Evolutionary conservation across 805 yeast species (phyloP).

Genomic region (Ogataea zsoltii): DNA sequence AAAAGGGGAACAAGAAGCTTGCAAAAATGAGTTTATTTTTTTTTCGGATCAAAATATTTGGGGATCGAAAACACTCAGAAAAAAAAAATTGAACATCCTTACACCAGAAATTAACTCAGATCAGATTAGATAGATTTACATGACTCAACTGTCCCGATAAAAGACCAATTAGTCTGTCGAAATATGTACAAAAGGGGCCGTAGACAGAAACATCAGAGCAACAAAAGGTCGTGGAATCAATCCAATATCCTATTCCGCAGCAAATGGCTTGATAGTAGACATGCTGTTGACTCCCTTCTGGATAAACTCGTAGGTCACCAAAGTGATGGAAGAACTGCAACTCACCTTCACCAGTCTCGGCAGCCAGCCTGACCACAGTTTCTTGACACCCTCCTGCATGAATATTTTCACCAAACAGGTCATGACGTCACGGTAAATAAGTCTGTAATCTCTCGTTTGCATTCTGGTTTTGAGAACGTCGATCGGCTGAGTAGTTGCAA

Average conservation of each 20-base stretch:
- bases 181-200: too few relatives aligned
- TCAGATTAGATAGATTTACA: background rate
- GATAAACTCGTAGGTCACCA: conserved; percentile 60
- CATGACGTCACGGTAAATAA: conserved; percentile 59
- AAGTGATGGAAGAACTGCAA: conserved; percentile 68
- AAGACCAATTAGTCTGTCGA: too few relatives aligned
- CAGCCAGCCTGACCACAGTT: conserved; percentile 58
- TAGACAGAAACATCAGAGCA: too few relatives aligned
- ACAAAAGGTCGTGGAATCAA: too few relatives aligned
- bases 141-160: too few relatives aligned
- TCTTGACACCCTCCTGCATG: conserved; percentile 45
- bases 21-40: too few relatives aligned
- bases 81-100: conserved; percentile 3
- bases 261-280: conserved; percentile 32
- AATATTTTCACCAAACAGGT: conserved; percentile 52
- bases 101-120: background rate
- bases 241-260: conserved; percentile 27
- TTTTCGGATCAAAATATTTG: too few relatives aligned
- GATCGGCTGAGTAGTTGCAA: conserved; percentile 80
- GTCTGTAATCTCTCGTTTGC: conserved; percentile 72
- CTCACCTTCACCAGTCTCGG: conserved; percentile 74
- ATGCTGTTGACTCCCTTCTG: conserved; percentile 43
- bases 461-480: conserved; percentile 86
- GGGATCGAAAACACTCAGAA: conserved; percentile 1
- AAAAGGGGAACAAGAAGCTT: background rate